These are phyloP conservation scores for Spencermartinsiella ligniputridi DNA, from an alignment of 1,139 yeast species.

Conservation along the genomic window DNA sequence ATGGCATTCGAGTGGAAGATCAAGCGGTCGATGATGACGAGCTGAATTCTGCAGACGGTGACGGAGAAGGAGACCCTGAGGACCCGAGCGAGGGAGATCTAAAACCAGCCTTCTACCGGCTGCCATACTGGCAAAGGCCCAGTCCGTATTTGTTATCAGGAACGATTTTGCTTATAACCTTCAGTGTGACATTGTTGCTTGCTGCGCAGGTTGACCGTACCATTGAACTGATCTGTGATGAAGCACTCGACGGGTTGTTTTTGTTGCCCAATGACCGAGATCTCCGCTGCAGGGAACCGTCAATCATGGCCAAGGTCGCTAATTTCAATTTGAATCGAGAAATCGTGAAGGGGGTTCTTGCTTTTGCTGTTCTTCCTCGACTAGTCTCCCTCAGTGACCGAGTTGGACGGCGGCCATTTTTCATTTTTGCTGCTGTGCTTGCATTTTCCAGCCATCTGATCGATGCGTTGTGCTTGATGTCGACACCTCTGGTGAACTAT, in stretches of 20 bases:
- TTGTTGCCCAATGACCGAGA: constrained; percentile 11
- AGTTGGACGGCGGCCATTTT: constrained; percentile 54
- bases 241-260: constrained; percentile 4
- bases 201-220: not conserved
- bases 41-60: not conserved
- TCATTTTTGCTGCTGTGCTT: constrained; percentile 34
- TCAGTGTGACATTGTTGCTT: constrained; percentile 3
- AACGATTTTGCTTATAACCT: constrained; percentile 4
- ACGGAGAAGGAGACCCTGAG: not conserved
- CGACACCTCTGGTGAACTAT: constrained; percentile 33
- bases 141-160: constrained; percentile 10
- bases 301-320: constrained; percentile 22
- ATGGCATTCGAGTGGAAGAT: not conserved
- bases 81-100: constrained; percentile 2
- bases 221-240: not conserved
- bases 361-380: constrained; percentile 28
- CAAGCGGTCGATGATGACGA: not conserved
- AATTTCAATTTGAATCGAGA: constrained; percentile 21
- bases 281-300: constrained; percentile 22
- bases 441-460: constrained; percentile 14
- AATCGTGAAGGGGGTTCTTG: constrained; percentile 18
- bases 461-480: constrained; percentile 22
- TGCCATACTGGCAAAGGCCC: constrained; percentile 12
- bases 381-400: constrained; percentile 59
- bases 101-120: constrained; percentile 8